Base-by-base conservation (phyloP, 2,329 filamentous ascomycete genomes). In the Colletotrichum aenigma region DNA sequence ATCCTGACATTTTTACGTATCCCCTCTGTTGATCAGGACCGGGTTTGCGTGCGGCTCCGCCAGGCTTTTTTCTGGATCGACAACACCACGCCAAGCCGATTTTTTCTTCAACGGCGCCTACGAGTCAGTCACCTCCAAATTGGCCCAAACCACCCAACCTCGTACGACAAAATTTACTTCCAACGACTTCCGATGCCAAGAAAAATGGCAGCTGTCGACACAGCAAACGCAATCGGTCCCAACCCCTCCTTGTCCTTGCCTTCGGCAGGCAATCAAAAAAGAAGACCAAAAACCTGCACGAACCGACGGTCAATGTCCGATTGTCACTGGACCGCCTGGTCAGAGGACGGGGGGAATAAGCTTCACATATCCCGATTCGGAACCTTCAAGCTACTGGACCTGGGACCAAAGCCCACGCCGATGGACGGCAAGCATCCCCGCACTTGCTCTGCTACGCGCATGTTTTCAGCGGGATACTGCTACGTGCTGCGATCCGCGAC, bases 111-210 rank as follows among this genome's bases (percentile, higher is more conserved):
- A 70, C 13, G 26, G 15, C 15, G 24, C 52, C 68, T 28, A 58
- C 72, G 72, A 75, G 69, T 75, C 69, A 71, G 55, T 67, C 72
- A 64, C 68, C 55, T 32, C 60, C 30, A 32, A 52, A 43, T 30
- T 62, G 32, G 52, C 21, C 58, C 30, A 43, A 61, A 62, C 55
- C 68, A 52, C 58, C 66, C 72, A 71, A 56, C 30, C 68, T 75
- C 68, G 68, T 75, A 75, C 72, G 68, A 75, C 55, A 56, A 56
- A 71, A 16, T 48, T 12, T 26, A 24, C 66, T 65, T 64, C 62
- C 72, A 72, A 75, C 10, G 62, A 67, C 68, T 71, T 72, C 67
- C 68, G 68, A 75, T 75, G 72, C 72, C 68, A 71, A 75, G 72
- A 55, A 21, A 65, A 43, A 16, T 71, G 38, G 52, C 69, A 75